Evolutionary conservation across 306 rosid species (phyloP).

Genomic region (Cicer yamashitae): DNA sequence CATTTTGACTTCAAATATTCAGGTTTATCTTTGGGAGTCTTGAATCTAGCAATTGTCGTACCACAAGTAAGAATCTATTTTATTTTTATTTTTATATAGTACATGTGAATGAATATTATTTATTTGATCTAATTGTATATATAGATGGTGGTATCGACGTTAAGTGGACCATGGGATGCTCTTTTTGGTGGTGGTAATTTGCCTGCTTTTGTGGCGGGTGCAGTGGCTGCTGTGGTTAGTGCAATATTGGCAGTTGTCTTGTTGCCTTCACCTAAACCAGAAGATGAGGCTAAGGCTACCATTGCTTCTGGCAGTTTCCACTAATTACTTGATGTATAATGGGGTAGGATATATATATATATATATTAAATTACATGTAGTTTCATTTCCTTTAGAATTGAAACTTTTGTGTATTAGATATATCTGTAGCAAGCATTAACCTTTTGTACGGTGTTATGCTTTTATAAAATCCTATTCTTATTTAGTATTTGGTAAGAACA

Average conservation of each 20-base stretch:
- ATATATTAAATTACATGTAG: too few species aligned
- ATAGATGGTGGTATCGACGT: neutral
- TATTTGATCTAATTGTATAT: neutral
- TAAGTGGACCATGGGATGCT: constrained; percentile 17
- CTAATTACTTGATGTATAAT: neutral
- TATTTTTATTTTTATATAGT: too few species aligned
- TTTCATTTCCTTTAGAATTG: too few species aligned
- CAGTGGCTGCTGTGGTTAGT: neutral
- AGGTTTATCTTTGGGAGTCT: constrained; percentile 19
- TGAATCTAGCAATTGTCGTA: constrained; percentile 18
- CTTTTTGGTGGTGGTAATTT: constrained; percentile 3
- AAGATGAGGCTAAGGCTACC: neutral
- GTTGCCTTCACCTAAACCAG: neutral
- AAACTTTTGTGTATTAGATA: too few species aligned
- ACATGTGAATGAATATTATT: too few species aligned
- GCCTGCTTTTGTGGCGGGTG: neutral
- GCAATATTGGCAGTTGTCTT: neutral
- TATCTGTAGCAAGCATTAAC: too few species aligned
- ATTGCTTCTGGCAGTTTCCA: neutral
- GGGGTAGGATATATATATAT: too few species aligned
- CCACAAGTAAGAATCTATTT: neutral
- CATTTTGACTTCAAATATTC: neutral
- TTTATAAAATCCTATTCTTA: too few species aligned
- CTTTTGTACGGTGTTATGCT: too few species aligned
- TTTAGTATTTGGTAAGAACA: too few species aligned